Conservation (phyloP, 768 basidiomycete genomes). For the Glaciozyma antarctica region DNA sequence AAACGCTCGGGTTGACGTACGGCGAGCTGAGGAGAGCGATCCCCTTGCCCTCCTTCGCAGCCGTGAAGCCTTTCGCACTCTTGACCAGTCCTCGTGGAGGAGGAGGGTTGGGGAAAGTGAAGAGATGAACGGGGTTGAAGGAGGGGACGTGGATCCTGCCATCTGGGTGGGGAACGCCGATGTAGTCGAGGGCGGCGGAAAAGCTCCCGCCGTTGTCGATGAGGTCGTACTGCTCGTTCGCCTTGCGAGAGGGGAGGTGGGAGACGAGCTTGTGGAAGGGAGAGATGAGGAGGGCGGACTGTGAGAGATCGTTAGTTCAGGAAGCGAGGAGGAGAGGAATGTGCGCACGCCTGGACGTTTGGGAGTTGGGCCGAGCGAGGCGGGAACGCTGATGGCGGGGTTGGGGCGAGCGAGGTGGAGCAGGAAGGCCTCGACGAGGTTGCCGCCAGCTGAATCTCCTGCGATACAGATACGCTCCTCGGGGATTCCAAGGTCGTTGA, state of each 20-base stretch:
- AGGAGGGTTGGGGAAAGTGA: not conserved
- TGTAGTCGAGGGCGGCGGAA: conserved; percentile 8
- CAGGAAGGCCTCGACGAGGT: conserved; percentile 46
- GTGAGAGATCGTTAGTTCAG: not conserved
- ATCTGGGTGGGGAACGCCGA: not conserved
- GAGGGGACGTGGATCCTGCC: not conserved
- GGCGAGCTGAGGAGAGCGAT: conserved; percentile 14
- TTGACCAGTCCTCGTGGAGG: not conserved
- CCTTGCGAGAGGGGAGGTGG: not conserved
- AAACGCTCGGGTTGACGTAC: conserved; percentile 23
- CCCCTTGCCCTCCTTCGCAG: conserved; percentile 10
- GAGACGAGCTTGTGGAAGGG: conserved; percentile 23
- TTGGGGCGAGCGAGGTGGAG: conserved; percentile 36
- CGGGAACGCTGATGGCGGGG: conserved; percentile 9
- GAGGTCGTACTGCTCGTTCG: conserved; percentile 13
- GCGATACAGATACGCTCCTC: conserved; percentile 55
- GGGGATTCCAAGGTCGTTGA: conserved; percentile 48
- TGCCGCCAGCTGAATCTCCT: conserved; percentile 71
- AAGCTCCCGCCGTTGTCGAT: conserved; percentile 8
- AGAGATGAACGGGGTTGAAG: conserved; percentile 12
- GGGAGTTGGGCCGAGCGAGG: conserved; percentile 1
- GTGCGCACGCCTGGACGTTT: conserved; percentile 11
- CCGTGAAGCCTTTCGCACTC: not conserved
- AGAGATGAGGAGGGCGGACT: conserved; percentile 22
- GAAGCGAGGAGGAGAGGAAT: not conserved